These are phyloP conservation scores for Xylaria nigripes DNA, from an alignment of 495 filamentous ascomycete genomes.

Conservation along the genomic window DNA sequence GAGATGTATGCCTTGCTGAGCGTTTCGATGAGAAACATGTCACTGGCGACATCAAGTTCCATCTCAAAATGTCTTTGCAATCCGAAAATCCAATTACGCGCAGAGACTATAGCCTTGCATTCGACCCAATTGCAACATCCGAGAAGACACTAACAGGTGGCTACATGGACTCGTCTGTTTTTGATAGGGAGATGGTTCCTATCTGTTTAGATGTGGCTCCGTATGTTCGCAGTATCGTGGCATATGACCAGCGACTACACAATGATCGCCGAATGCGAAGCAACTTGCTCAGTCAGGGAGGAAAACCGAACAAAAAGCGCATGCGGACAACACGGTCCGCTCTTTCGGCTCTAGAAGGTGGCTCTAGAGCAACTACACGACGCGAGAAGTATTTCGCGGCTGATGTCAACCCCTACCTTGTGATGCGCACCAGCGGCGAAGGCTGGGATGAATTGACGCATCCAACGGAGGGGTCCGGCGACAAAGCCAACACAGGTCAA, in stretches of 20 bases:
- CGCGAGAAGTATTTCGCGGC: constrained; percentile 74
- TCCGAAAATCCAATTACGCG: constrained; percentile 23
- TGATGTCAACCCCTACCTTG: constrained; percentile 51
- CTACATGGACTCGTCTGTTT: constrained; percentile 51
- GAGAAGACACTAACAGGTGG: constrained; percentile 31
- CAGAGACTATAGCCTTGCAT: constrained; percentile 42
- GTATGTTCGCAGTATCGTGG: constrained; percentile 71
- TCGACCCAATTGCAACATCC: constrained; percentile 48
- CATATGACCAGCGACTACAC: constrained; percentile 62
- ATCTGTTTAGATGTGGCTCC: constrained; percentile 74
- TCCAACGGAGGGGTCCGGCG: neutral
- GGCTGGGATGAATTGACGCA: constrained; percentile 50
- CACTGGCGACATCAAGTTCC: constrained; percentile 21
- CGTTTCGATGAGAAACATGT: constrained; percentile 25
- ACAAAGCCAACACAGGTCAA: neutral
- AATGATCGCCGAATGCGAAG: constrained; percentile 56
- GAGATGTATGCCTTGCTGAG: neutral
- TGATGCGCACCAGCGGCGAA: constrained; percentile 58
- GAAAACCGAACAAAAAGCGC: constrained; percentile 49
- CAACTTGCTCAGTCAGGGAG: constrained; percentile 49
- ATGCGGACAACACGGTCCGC: constrained; percentile 71
- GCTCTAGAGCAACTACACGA: constrained; percentile 59
- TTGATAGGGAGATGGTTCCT: constrained; percentile 57
- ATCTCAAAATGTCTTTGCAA: constrained; percentile 17
- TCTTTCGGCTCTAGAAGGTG: constrained; percentile 75